Base-by-base conservation (phyloP, 2,329 filamentous ascomycete species). In the Aureobasidium sp. region DNA sequence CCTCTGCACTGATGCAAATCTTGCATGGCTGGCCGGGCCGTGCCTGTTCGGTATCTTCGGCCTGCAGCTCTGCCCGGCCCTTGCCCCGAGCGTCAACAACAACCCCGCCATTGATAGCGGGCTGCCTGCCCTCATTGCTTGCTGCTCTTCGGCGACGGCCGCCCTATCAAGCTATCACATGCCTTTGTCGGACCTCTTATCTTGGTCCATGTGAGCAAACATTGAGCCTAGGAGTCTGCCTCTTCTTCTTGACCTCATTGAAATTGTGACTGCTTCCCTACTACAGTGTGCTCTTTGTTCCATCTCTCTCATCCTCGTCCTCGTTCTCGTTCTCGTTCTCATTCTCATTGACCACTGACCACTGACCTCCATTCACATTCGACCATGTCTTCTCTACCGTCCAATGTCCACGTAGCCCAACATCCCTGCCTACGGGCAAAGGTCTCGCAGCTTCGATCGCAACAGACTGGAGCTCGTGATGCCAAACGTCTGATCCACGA, bases 401-500 rank as follows among this genome's bases (percentile, higher is more conserved):
- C 74, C 54, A 86, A 85, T 70, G 78, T 84, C 39, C 90, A 94
- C 77, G 78, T 96, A 72, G 96, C 91, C 42, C 79, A 79, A 17
- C 93, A 97, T 75, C 93, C 93, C 39, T 96, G 90, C 75, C 81
- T 97, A 45, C 81, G 83, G 69, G 90, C 89, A 68, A 97, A 97
- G 80, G 85, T 97, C 70, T 92, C 89, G 68, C 90, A 94, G 77
- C 84, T 97, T 50, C 88, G 93, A 64, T 94, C 90, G 44, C 80
- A 84, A 62, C 81, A 79, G 45, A 85, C 89, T 56, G 83, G 81
- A 63, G 81, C 90, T 3, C 82, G 86, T 63, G 90, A 96, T 61
- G 91, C 90, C 67, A 91, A 92, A 75, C 76, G 82, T 8, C 81
- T 97, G 53, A 84, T 97, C 64, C 86, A 96, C 72, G 92, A 97